These are phyloP conservation scores for Artemisia annua DNA, from an alignment of 129 eudicot species.

Conservation along the genomic window DNA sequence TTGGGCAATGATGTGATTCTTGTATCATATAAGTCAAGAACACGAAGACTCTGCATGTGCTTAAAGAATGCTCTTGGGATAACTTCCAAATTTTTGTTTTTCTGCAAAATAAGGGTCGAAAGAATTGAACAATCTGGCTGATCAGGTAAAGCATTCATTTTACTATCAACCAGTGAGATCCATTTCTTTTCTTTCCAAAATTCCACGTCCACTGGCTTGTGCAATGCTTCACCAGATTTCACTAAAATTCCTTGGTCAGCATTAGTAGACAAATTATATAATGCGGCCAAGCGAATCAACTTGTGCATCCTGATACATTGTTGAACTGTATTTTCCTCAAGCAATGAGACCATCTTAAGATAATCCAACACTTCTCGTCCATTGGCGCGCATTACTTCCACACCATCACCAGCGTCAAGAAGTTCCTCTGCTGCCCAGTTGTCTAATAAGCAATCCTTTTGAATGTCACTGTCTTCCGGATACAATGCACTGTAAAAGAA, in stretches of 20 bases:
- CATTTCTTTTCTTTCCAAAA: constrained; percentile 23
- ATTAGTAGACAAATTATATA: constrained; percentile 17
- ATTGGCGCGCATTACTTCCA: constrained; percentile 9
- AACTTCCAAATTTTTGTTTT: constrained; percentile 19
- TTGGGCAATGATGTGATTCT: constrained; percentile 31
- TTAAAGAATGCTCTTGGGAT: constrained; percentile 27
- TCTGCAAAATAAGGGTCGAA: constrained; percentile 36
- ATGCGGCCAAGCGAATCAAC: constrained; percentile 32
- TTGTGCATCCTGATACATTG: constrained; percentile 36
- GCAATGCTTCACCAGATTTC: constrained; percentile 15
- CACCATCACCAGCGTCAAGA: constrained; percentile 12
- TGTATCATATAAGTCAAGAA: constrained; percentile 32
- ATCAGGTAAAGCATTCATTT: constrained; percentile 23
- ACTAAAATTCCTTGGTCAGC: constrained; percentile 20
- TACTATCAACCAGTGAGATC: constrained; percentile 33
- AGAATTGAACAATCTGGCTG: constrained; percentile 24
- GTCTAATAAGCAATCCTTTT: constrained; percentile 27
- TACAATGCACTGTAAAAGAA: constrained; percentile 32
- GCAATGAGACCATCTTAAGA: constrained; percentile 26
- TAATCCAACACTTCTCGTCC: constrained; percentile 11
- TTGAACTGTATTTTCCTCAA: constrained; percentile 20
- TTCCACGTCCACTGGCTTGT: constrained; percentile 21
- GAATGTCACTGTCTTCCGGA: constrained; percentile 35
- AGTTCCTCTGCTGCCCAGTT: constrained; percentile 30
- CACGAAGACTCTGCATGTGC: constrained; percentile 31